These are phyloP conservation scores for Trichosporon coremiiforme DNA, from an alignment of 1,284 basidiomycete genomes.

Conservation along the genomic window DNA sequence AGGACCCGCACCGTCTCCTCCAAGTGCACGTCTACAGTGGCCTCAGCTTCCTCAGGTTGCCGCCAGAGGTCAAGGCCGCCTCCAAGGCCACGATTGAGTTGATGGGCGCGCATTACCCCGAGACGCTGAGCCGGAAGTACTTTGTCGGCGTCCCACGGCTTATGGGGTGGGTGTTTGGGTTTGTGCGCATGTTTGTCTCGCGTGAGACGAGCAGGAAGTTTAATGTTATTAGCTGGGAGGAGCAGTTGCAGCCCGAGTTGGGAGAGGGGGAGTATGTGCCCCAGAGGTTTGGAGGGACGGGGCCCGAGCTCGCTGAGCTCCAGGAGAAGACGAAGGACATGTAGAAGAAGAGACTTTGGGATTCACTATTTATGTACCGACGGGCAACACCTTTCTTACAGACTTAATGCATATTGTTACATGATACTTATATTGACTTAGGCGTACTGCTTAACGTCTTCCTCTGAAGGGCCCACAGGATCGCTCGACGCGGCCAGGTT, in stretches of 20 bases:
- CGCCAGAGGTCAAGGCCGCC: constrained; percentile 37
- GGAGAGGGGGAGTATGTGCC: constrained; percentile 33
- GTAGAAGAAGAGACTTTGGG: neutral
- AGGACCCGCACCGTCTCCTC: constrained; percentile 36
- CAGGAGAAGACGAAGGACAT: constrained; percentile 17
- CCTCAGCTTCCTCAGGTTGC: constrained; percentile 39
- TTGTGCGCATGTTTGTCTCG: constrained; percentile 34
- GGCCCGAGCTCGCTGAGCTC: constrained; percentile 28
- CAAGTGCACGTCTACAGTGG: constrained; percentile 40
- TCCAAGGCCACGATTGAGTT: constrained; percentile 36
- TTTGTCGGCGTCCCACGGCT: constrained; percentile 40
- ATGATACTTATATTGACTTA: constrained; percentile 37
- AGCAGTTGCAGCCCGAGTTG: constrained; percentile 31
- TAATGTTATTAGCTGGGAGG: constrained; percentile 32
- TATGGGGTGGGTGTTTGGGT: constrained; percentile 41
- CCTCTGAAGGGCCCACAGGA: constrained; percentile 65
- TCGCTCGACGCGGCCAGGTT: constrained; percentile 75
- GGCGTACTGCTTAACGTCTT: constrained; percentile 67
- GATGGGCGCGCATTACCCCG: constrained; percentile 40
- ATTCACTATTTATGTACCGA: neutral
- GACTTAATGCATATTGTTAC: neutral
- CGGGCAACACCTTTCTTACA: neutral
- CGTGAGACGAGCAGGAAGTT: constrained; percentile 39
- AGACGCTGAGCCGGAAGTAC: constrained; percentile 37
- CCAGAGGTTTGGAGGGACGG: constrained; percentile 34